Percentiles rank a stretch among this genome's conserved stretches.
Conservation (phyloP, 2,329 filamentous ascomycete genomes). For the Scedosporium apiospermum region DNA sequence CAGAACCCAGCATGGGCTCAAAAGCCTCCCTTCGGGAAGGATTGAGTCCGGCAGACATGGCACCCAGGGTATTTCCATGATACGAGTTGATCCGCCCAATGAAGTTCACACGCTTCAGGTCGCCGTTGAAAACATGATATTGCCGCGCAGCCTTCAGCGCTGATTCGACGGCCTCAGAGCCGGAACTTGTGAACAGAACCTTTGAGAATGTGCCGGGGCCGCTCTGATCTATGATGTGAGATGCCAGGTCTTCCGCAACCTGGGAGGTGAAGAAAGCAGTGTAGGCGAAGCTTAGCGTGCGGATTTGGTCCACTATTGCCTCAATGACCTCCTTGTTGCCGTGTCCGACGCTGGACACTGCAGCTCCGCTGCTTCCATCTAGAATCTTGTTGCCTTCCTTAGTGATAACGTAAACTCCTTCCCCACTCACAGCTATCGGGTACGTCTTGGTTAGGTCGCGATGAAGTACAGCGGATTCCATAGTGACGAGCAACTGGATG, state of each 20-base stretch:
- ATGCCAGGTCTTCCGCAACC: slow-evolving; percentile 19
- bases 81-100: slow-evolving; percentile 36
- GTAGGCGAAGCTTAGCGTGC: slow-evolving; percentile 21
- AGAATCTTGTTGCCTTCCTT: slow-evolving; percentile 39
- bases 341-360: slow-evolving; percentile 56
- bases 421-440: slow-evolving; percentile 6
- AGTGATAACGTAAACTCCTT: slow-evolving; percentile 11
- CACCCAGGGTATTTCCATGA: slow-evolving; percentile 40
- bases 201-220: slow-evolving; percentile 20
- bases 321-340: slow-evolving; percentile 43
- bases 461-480: slow-evolving; percentile 8
- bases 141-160: slow-evolving; percentile 38
- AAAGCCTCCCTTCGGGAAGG: slow-evolving; percentile 17
- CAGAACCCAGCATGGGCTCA: slow-evolving; percentile 14
- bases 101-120: slow-evolving; percentile 27
- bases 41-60: slow-evolving; percentile 28
- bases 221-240: slow-evolving; percentile 14
- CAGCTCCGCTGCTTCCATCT: slow-evolving; percentile 60
- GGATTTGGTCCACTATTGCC: slow-evolving; percentile 45
- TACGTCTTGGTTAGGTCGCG: slow-evolving; percentile 8
- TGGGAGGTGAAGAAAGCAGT: slow-evolving; percentile 16
- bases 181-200: slow-evolving; percentile 25
- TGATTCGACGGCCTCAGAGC: slow-evolving; percentile 32
- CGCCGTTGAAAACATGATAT: slow-evolving; percentile 31
- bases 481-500: neutral